Percentiles rank a stretch among this genome's conserved stretches.
These are phyloP conservation scores for Leishmania tarentolae DNA, from an alignment of 208 protist species.

Conservation along the genomic window DNA sequence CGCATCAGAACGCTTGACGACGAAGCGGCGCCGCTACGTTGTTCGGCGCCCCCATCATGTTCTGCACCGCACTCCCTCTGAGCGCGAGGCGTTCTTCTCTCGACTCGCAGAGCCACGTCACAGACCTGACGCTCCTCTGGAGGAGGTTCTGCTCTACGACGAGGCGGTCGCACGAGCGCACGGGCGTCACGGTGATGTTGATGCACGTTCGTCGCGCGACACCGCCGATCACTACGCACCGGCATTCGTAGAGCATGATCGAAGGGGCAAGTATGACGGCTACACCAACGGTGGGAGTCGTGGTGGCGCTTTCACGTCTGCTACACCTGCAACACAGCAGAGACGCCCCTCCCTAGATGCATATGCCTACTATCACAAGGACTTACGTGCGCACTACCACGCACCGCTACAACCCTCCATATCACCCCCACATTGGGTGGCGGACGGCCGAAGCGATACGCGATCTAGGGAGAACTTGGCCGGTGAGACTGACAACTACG, in stretches of 20 bases:
- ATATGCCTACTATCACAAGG: not conserved
- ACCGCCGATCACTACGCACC: not conserved
- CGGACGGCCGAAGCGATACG: not conserved
- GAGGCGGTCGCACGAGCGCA: not conserved
- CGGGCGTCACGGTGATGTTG: not conserved
- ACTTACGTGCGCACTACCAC: not conserved
- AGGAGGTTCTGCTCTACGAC: constrained; percentile 26
- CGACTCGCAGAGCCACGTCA: constrained; percentile 46
- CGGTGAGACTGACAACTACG: not conserved
- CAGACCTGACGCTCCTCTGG: constrained; percentile 21
- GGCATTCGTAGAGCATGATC: not conserved
- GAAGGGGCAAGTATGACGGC: not conserved
- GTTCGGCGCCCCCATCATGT: constrained; percentile 23
- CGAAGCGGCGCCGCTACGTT: constrained; percentile 14
- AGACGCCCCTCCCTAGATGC: not conserved
- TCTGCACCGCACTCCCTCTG: constrained; percentile 23
- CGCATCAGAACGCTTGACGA: not conserved
- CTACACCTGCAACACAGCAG: not conserved
- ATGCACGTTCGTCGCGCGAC: not conserved
- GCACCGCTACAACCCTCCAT: not conserved
- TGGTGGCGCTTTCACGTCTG: not conserved
- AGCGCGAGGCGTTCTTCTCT: constrained; percentile 42
- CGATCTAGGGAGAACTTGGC: too few relatives aligned
- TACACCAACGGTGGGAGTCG: not conserved
- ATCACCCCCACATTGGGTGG: not conserved